A percentile compares a stretch with the other conserved stretches of the same genome.
Evolutionary conservation across 2,329 filamentous ascomycete species (phyloP).

Genomic region (Aotearoamyces nothofagi): DNA sequence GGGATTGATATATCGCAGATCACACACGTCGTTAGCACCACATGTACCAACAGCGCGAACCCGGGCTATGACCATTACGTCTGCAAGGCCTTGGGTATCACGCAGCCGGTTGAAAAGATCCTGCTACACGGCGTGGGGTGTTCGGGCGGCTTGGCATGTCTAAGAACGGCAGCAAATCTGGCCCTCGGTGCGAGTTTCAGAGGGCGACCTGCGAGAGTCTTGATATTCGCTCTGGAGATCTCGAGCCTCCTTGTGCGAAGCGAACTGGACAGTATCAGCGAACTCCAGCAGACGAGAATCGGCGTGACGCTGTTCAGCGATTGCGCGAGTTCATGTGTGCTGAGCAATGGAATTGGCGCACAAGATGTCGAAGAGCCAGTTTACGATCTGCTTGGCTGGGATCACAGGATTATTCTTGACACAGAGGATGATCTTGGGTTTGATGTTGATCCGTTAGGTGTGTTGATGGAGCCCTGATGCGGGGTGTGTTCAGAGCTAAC

Average conservation of each 20-base stretch:
- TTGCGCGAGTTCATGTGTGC: slow-evolving; percentile 48
- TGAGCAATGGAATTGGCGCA: slow-evolving; percentile 46
- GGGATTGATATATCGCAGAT: slow-evolving; percentile 34
- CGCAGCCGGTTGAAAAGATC: slow-evolving; percentile 44
- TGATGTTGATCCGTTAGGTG: slow-evolving; percentile 45
- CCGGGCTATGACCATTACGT: slow-evolving; percentile 55
- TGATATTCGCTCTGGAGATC: slow-evolving; percentile 50
- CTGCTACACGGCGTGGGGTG: slow-evolving; percentile 53
- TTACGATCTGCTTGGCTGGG: slow-evolving; percentile 51
- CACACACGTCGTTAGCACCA: slow-evolving; percentile 52
- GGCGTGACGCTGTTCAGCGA: slow-evolving; percentile 55
- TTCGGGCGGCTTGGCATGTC: slow-evolving; percentile 43
- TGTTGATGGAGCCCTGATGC: not conserved
- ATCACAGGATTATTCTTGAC: slow-evolving; percentile 44
- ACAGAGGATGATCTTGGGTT: slow-evolving; percentile 50
- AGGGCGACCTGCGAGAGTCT: slow-evolving; percentile 41
- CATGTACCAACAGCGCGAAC: slow-evolving; percentile 55
- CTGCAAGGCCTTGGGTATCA: slow-evolving; percentile 39
- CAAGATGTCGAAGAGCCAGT: slow-evolving; percentile 18
- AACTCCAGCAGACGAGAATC: slow-evolving; percentile 44
- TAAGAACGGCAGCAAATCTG: slow-evolving; percentile 51
- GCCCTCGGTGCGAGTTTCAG: slow-evolving; percentile 46
- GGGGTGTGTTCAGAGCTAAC: not conserved
- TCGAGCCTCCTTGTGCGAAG: slow-evolving; percentile 45
- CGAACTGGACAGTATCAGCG: slow-evolving; percentile 47